Base-by-base conservation (phyloP, 345 rosid genomes). In the Kandelia obovata region DNA sequence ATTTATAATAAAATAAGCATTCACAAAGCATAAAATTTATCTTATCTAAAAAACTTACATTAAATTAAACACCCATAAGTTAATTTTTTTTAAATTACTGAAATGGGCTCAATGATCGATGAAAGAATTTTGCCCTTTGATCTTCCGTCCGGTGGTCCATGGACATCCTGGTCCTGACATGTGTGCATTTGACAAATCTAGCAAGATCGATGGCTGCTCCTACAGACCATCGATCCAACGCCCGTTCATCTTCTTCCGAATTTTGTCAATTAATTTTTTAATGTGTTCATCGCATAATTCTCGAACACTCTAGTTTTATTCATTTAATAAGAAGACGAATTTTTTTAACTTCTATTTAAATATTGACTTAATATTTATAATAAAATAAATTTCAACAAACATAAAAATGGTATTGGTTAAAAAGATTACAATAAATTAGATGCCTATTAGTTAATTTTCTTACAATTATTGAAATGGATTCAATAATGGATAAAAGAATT, bases 101-200 rank as follows among this genome's bases (percentile, higher is more conserved):
- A 32, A 53, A 81, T 61, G 6, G 85, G 82, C 2, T 81, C 74
- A 64, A 83, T 21, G 47, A 81, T 68, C 27, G 83, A 27, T 5
- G 83, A 77, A 1, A 32, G 46, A 58, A 83, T 70, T 5, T 71
- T 61, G 10, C 62, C 74, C 62, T 64, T 76, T 0, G 81, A 71
- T 51, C 15, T 31, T 4, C 11, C n/a, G 62, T 83, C 80, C 5
- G 81, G 83, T 21, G 67, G 46, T 35, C 84, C 77, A 34, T 81
- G 87, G 7, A 57, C 78, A 71, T 86, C 83, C 57, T 86, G 86
- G 7, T 76, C 4, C 4, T 80, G 84, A 61, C 81, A 83, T 28
- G 30, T 6, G 43, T 56, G 61, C 69, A 72, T 2, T 78, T 78
- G 1, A 78, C 37, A 8, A 71, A 75, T 13, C 81, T 69, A 15